Evolutionary conservation across 1,284 basidiomycete species (phyloP).

Genomic region (Sphaerobolus stellatus): DNA sequence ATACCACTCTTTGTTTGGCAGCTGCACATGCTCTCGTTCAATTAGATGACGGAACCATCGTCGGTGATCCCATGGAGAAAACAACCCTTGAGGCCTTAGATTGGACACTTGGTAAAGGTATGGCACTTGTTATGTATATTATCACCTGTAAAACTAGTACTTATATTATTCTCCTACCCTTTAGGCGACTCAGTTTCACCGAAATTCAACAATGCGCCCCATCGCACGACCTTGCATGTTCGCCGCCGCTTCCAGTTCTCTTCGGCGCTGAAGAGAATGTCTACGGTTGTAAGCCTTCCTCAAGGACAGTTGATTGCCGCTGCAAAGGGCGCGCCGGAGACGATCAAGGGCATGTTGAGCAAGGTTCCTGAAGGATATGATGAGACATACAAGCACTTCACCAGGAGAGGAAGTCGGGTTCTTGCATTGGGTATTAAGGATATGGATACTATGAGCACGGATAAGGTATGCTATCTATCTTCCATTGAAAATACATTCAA

Average conservation of each 20-base stretch:
- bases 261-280: conserved; percentile 94
- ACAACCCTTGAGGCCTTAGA: conserved; percentile 90
- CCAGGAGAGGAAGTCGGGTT: conserved; percentile 86
- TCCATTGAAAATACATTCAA: neutral
- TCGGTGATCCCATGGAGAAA: conserved; percentile 99
- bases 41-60: conserved; percentile 88
- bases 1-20: conserved; percentile 88
- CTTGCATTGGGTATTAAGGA: conserved; percentile 86
- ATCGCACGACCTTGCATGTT: conserved; percentile 67
- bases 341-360: conserved; percentile 83
- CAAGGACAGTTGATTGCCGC: conserved; percentile 60
- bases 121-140: conserved; percentile 18
- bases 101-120: conserved; percentile 84
- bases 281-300: conserved; percentile 77
- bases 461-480: conserved; percentile 52
- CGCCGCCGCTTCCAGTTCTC: conserved; percentile 94
- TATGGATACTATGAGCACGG: conserved; percentile 62
- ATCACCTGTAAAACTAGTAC: conserved; percentile 2
- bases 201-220: conserved; percentile 48
- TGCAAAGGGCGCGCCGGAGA: conserved; percentile 95
- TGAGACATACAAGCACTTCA: conserved; percentile 91
- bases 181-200: conserved; percentile 70
- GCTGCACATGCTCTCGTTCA: conserved; percentile 94
- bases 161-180: conserved; percentile 2
- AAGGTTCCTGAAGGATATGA: conserved; percentile 79